Conservation (phyloP, 1,284 basidiomycete genomes). For the Malassezia slooffiae region DNA sequence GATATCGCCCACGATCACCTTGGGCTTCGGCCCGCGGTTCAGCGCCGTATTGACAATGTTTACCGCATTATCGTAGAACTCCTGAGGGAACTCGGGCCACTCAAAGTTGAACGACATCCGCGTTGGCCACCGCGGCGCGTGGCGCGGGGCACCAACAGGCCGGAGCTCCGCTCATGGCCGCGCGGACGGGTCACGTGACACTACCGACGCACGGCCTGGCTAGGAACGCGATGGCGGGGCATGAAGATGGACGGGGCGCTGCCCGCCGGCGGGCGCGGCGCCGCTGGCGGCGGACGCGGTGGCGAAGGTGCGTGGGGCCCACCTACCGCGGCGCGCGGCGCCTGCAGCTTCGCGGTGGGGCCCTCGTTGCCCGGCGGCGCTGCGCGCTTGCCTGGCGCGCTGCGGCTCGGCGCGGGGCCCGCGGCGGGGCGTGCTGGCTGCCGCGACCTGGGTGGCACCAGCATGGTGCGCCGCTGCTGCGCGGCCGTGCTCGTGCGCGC, state of each 20-base stretch:
- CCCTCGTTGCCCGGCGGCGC: background rate
- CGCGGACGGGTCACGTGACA: background rate
- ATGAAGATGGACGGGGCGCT: conserved; percentile 3
- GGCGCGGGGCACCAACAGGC: background rate
- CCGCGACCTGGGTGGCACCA: no score
- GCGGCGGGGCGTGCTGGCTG: no score
- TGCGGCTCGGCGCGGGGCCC: background rate
- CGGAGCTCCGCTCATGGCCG: background rate
- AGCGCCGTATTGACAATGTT: conserved; percentile 48
- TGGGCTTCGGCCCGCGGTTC: conserved; percentile 59
- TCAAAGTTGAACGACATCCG: conserved; percentile 91
- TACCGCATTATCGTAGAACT: conserved; percentile 50
- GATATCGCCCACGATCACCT: conserved; percentile 92
- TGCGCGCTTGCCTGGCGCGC: background rate
- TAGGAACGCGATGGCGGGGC: conserved; percentile 3
- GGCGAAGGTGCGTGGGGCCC: no score
- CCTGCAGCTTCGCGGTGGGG: background rate
- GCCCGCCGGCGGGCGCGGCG: no score
- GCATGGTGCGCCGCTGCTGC: conserved; percentile 13
- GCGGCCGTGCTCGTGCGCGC: conserved; percentile 9
- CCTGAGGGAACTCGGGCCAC: conserved; percentile 76
- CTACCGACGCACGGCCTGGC: background rate
- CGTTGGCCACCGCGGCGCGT: background rate
- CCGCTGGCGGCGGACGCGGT: no score
- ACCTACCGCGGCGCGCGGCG: background rate